Base-by-base conservation (phyloP, 352 stramenopile genomes). In the Globisporangium splendens region DNA sequence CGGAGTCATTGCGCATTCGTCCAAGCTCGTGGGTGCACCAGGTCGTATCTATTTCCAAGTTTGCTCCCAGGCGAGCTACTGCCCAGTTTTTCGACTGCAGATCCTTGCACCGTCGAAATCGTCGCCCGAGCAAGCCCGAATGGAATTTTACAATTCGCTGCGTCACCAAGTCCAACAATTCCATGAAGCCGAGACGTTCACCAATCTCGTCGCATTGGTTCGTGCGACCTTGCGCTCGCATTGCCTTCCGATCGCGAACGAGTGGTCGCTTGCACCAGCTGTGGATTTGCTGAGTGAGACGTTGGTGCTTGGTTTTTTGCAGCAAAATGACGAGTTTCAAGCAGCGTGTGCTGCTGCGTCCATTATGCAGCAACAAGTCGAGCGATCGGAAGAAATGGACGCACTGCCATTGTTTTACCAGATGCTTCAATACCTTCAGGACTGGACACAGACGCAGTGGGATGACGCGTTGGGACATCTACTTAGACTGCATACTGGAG, bases 141-240 rank as follows among this genome's bases (percentile, higher is more conserved):
- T 77, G n/a, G 24, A 55, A 33, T 57, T 79, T 21, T 71, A 50
- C 18, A 39, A 68, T 3, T 6, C 61, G 3, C 62, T 70, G 28
- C 46, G 48, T 17, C 39, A 44, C 20, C 20, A 35, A 21, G 62
- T 51, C 18, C 61, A 43, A 18, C 56, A 63, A 7, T 15, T 63
- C 31, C 69, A 43, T 43, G 65, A 76, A 33, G 50, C 49, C 24
- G 67, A 79, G 42, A 50, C 52, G 22, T 84, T 78, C 50, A 62
- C 24, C 43, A 38, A 61, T 13, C 21, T 84, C 5, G 51, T 56
- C 49, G 58, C 58, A 43, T 51, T 79, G 17, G 31, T 84, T 24
- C 61, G 72, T 8, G 62, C 63, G 0, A 56, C 71, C 39, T 49
- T 84, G 41, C 55, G 63, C n/a, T 41, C 21, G 31, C 57, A 48